Percentiles rank a stretch among this genome's conserved stretches.
Conservation (phyloP, 164 flowering plant genomes). For the Platanus orientalis region DNA sequence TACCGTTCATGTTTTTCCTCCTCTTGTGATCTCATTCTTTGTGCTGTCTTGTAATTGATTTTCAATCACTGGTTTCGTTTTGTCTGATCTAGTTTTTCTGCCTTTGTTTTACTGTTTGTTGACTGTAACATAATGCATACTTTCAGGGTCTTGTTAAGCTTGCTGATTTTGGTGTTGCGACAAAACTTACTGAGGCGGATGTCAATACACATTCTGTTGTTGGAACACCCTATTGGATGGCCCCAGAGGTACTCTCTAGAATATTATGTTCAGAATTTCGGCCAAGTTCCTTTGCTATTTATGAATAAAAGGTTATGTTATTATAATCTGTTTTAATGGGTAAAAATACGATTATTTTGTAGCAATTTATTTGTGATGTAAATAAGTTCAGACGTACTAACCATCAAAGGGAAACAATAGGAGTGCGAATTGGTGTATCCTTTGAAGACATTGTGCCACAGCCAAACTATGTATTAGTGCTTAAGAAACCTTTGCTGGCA, state of each 20-base stretch:
- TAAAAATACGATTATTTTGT: no score
- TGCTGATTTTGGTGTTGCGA: slow-evolving; percentile 99
- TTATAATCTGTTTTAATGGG: neutral
- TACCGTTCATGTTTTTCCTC: no score
- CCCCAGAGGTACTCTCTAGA: slow-evolving; percentile 79
- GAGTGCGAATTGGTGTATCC: no score
- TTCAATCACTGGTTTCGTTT: no score
- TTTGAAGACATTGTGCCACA: no score
- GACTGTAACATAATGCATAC: neutral
- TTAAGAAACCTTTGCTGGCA: no score
- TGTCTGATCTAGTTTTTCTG: neutral
- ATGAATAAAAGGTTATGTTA: neutral
- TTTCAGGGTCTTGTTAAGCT: slow-evolving; percentile 97
- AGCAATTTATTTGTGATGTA: no score
- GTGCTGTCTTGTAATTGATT: no score
- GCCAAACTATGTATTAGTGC: no score
- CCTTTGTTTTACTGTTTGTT: neutral
- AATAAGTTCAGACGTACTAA: no score
- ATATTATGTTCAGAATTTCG: neutral
- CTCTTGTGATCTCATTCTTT: no score
- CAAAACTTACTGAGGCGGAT: slow-evolving; percentile 98
- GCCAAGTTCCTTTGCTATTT: neutral
- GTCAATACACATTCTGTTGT: slow-evolving; percentile 96
- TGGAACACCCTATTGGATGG: slow-evolving; percentile 99
- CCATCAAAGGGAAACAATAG: no score